Evolutionary conservation across 1,139 yeast species (phyloP), one percentile per base, ranked within the genome.

Genomic region (Schizosaccharomyces versatilis): DNA sequence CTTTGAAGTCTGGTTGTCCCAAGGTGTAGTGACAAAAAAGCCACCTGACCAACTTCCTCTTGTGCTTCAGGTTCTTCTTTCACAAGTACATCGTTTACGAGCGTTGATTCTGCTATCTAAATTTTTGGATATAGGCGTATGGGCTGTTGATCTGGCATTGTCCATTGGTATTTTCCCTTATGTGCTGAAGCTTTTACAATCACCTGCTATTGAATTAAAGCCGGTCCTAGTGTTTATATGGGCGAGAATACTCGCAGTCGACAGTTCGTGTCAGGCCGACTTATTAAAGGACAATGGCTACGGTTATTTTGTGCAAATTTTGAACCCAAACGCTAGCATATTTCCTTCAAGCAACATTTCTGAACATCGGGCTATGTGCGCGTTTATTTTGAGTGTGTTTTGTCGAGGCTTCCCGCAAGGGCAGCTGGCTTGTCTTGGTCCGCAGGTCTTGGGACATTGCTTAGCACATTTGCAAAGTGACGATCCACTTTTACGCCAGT

Each of bases 211-310:
- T 44, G 98, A 93, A 63, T 71, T 93, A 58, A 86, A 86, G 63
- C 97, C 98, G 0, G 95, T 90, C 2, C 69, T 90, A 57, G 90
- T 93, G 1, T 93, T 88, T 62, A 90, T 90, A 57, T 90, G 99
- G 99, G 95, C 97, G 0, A 73, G 98, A 61, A 85, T 90, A 36
- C 84, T 90, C 94, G 93, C 97, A 2, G 94, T 90, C 24, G 97
- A 90, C 66, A 77, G 78, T 59, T 82, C 84, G 62, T 86, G 95
- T 1, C 98, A 93, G 65, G 86, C 82, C 60, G 99, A 90, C 64
- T 73, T 90, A 49, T 77, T 93, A 61, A 86, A 88, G 62, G 97
- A 90, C 63, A 83, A 81, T 63, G 96, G 96, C 0, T 90, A 80
- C 67, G 79, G 80, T 62, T 93, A 90, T 66, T 90, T 90, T 65